Conservation (phyloP, 441 rosid genomes). For the Bruguiera hainesii region DNA sequence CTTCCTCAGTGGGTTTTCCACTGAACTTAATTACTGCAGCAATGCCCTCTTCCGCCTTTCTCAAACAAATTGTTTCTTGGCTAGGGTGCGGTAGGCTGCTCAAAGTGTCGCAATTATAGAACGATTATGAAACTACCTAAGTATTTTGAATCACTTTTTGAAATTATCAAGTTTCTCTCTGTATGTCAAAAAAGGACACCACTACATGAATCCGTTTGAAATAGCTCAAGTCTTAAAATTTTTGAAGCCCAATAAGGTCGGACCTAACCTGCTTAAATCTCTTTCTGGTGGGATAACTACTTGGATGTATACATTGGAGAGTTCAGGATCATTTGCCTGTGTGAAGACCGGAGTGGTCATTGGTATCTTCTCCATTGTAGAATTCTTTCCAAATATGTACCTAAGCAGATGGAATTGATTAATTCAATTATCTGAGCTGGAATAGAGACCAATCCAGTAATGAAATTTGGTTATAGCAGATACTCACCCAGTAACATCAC, state of each 20-base stretch:
- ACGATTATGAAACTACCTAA: not conserved
- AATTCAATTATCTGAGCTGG: not conserved
- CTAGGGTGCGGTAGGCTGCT: constrained; percentile 67
- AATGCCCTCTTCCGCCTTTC: constrained; percentile 61
- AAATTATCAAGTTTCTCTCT: too few relatives aligned
- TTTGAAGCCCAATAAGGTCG: not conserved
- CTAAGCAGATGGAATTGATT: constrained; percentile 31
- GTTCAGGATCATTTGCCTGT: constrained; percentile 51
- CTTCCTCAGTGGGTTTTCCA: constrained; percentile 75
- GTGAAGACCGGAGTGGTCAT: constrained; percentile 90
- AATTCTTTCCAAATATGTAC: constrained; percentile 80
- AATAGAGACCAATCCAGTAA: not conserved
- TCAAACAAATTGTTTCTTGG: constrained; percentile 53
- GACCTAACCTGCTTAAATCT: constrained; percentile 53
- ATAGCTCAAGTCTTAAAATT: not conserved
- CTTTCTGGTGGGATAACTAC: constrained; percentile 69
- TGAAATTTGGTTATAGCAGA: constrained; percentile 1
- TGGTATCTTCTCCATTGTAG: constrained; percentile 61
- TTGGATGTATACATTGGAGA: constrained; percentile 60
- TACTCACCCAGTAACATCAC: constrained; percentile 71
- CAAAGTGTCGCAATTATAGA: constrained; percentile 5
- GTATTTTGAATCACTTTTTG: too few relatives aligned
- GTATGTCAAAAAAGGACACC: too few relatives aligned
- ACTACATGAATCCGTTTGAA: too few relatives aligned
- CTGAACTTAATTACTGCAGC: constrained; percentile 78